A percentile compares a stretch with the other conserved stretches of the same genome.
phyloP scores from a whole-genome alignment of 176 grass and related monocot genomes.

The Puccinellia tenuiflora region DNA sequence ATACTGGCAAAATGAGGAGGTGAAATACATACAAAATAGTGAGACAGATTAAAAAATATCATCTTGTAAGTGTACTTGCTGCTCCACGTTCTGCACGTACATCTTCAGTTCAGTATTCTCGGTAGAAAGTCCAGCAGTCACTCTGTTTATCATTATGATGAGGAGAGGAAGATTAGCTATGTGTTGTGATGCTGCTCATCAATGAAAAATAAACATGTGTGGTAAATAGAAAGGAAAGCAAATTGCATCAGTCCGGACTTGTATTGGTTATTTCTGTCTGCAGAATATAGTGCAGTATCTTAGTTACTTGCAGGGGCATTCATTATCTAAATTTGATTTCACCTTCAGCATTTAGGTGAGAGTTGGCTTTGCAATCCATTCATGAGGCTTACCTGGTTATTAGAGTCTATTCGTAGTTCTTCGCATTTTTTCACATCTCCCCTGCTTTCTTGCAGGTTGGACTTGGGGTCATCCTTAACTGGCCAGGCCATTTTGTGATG shows the following conservation, averaged over 20 bases:
- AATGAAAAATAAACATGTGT: background rate
- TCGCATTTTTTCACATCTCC: background rate
- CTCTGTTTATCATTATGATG: conserved; percentile 22
- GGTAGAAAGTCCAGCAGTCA: conserved; percentile 33
- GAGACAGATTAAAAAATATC: no score
- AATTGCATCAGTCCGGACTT: no score
- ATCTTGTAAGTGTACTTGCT: conserved; percentile 27
- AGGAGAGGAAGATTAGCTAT: background rate
- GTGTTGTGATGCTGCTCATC: background rate
- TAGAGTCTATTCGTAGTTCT: background rate
- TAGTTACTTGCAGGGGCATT: no score
- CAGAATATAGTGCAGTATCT: no score
- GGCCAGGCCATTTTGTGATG: conserved; percentile 85
- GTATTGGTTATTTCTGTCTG: no score
- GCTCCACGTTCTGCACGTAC: conserved; percentile 30
- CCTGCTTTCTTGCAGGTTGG: conserved; percentile 56
- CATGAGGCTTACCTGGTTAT: background rate
- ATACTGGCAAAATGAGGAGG: background rate
- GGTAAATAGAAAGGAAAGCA: no score
- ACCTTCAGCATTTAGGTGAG: conserved; percentile 7
- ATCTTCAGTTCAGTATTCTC: conserved; percentile 49
- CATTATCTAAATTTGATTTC: background rate
- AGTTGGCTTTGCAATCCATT: background rate
- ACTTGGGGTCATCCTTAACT: conserved; percentile 73
- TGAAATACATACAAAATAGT: background rate